Conservation (phyloP, 768 basidiomycete species). For the Russula earlei region DNA sequence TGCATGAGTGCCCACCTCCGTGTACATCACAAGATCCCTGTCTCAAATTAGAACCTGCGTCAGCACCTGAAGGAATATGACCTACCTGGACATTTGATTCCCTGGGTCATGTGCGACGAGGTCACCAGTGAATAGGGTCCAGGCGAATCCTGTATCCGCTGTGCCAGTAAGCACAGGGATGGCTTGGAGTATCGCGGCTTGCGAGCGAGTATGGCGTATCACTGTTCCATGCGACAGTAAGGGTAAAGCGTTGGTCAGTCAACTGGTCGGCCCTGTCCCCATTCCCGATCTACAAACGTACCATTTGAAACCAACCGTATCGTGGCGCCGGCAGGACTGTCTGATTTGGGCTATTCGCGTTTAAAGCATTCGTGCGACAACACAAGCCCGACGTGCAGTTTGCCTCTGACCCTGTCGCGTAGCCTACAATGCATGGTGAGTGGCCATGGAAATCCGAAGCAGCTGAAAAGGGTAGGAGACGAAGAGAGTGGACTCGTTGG, state of each 20-base stretch:
- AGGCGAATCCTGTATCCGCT: slow-evolving; percentile 49
- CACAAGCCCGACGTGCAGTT: slow-evolving; percentile 62
- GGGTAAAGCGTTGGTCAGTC: neutral
- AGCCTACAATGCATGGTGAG: slow-evolving; percentile 35
- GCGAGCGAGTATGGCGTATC: slow-evolving; percentile 58
- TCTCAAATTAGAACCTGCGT: neutral
- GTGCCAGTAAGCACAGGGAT: slow-evolving; percentile 62
- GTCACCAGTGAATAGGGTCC: slow-evolving; percentile 64
- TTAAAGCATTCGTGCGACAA: slow-evolving; percentile 49
- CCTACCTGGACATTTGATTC: slow-evolving; percentile 51
- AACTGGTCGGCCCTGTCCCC: neutral
- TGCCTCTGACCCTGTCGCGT: slow-evolving; percentile 58
- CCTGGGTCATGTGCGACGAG: slow-evolving; percentile 63
- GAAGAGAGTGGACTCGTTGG: neutral
- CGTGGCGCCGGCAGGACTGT: slow-evolving; percentile 54
- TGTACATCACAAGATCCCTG: slow-evolving; percentile 51
- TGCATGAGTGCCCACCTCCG: slow-evolving; percentile 39
- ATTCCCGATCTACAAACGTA: slow-evolving; percentile 19
- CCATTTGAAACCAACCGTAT: slow-evolving; percentile 58
- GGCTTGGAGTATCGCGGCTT: slow-evolving; percentile 49
- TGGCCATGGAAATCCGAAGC: neutral
- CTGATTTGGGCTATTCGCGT: slow-evolving; percentile 39
- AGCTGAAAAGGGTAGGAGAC: neutral
- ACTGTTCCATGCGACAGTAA: slow-evolving; percentile 21
- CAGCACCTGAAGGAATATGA: neutral